Evolutionary conservation across 495 filamentous ascomycete species (phyloP).

Genomic region (Daldinia bambusicola): DNA sequence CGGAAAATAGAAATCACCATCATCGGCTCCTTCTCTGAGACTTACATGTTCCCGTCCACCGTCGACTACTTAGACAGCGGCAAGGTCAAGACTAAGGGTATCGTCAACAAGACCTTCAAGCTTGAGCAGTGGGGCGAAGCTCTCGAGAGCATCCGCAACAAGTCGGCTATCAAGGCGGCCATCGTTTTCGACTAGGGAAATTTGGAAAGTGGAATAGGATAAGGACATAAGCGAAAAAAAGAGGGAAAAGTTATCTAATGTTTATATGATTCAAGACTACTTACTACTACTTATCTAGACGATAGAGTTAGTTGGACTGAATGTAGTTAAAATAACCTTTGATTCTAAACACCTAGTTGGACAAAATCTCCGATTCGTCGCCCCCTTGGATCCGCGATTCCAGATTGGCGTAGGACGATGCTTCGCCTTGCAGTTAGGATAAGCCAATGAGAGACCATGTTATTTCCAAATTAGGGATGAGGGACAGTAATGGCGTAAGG

Average conservation of each 20-base stretch:
- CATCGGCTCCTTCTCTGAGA: constrained; percentile 74
- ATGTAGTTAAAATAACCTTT: constrained; percentile 35
- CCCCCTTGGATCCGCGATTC: not conserved
- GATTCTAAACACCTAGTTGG: constrained; percentile 22
- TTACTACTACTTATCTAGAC: not conserved
- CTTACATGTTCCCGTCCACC: constrained; percentile 78
- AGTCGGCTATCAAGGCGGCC: constrained; percentile 76
- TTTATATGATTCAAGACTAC: not conserved
- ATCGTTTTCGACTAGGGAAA: constrained; percentile 69
- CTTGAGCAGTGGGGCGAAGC: constrained; percentile 65
- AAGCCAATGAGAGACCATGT: constrained; percentile 26
- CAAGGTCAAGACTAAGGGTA: constrained; percentile 69
- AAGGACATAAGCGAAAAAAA: constrained; percentile 3
- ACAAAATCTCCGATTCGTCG: constrained; percentile 33
- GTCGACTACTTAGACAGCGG: constrained; percentile 74
- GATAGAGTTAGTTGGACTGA: constrained; percentile 9
- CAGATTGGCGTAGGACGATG: constrained; percentile 8
- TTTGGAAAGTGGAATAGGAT: constrained; percentile 6
- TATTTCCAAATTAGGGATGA: constrained; percentile 30
- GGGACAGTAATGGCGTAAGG: constrained; percentile 17
- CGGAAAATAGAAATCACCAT: constrained; percentile 68
- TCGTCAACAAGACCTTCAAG: constrained; percentile 65
- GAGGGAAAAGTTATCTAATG: constrained; percentile 8
- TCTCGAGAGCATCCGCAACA: constrained; percentile 68
- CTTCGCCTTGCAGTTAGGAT: not conserved